phyloP scores from a whole-genome alignment of 495 filamentous ascomycete genomes.

The Tuber brumale region DNA sequence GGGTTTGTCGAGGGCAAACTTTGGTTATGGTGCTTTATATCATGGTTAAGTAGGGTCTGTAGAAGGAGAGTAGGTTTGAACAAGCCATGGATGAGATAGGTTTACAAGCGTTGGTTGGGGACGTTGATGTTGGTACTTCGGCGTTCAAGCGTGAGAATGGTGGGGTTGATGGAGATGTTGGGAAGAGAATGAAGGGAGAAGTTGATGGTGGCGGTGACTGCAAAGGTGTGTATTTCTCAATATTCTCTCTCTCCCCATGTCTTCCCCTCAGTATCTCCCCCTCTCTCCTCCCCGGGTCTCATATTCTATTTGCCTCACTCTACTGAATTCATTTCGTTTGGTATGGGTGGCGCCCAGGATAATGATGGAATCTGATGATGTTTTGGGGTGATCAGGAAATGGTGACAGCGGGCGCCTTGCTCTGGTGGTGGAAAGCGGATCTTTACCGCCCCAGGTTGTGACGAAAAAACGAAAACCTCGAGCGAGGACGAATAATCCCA shows the following conservation, averaged over 20 bases:
- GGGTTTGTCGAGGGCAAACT: constrained; percentile 3
- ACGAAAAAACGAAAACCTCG: constrained; percentile 22
- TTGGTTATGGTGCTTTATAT: neutral
- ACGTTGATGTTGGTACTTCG: neutral
- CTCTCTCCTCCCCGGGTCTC: neutral
- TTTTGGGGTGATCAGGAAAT: neutral
- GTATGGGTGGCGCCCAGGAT: neutral
- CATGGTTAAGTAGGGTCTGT: neutral
- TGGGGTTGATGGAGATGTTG: neutral
- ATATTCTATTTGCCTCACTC: neutral
- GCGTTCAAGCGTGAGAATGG: neutral
- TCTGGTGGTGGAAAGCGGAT: neutral
- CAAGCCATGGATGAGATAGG: neutral
- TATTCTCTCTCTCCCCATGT: neutral
- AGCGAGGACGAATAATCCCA: constrained; percentile 10
- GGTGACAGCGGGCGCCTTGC: neutral
- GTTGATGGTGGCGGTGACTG: neutral
- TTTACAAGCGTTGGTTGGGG: neutral
- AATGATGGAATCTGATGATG: neutral
- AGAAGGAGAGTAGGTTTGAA: neutral
- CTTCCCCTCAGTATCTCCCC: neutral
- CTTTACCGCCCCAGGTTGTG: neutral
- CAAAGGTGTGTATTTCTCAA: neutral
- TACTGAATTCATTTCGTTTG: neutral
- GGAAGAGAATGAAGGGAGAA: neutral